These are phyloP conservation scores for Pneumocystis jirovecii DNA, from an alignment of 1,139 yeast genomes.

Conservation along the genomic window DNA sequence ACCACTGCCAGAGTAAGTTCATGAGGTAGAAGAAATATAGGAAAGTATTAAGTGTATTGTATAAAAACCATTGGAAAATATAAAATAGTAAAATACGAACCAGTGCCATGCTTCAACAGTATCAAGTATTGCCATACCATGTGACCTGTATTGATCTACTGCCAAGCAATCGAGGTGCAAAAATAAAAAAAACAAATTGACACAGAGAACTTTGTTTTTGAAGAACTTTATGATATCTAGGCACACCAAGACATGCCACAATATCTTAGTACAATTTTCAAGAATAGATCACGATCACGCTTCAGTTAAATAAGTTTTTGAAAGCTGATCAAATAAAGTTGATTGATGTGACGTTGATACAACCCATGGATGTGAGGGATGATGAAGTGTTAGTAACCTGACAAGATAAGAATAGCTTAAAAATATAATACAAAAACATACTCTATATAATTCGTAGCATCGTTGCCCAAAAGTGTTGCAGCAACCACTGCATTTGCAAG, in stretches of 20 bases:
- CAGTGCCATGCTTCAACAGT: neutral
- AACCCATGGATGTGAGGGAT: neutral
- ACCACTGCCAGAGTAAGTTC: no score
- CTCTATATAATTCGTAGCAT: neutral
- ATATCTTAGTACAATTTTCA: neutral
- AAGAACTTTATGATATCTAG: no score
- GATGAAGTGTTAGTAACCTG: neutral
- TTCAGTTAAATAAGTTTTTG: neutral
- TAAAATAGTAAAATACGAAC: no score
- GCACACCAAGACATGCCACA: no score
- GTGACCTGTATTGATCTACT: no score
- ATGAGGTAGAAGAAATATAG: no score
- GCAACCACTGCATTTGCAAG: constrained; percentile 45
- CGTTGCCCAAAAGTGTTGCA: constrained; percentile 33
- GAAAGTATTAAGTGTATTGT: no score
- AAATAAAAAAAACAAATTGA: no score
- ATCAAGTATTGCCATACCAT: neutral
- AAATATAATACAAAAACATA: neutral
- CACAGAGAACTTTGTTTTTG: neutral
- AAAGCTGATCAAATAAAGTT: neutral
- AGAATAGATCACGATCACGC: neutral
- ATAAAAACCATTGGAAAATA: no score
- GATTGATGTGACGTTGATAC: neutral
- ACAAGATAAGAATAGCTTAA: neutral
- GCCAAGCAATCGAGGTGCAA: no score